Conservation (phyloP, 345 rosid genomes). For the Eucalyptus tenuipes region DNA sequence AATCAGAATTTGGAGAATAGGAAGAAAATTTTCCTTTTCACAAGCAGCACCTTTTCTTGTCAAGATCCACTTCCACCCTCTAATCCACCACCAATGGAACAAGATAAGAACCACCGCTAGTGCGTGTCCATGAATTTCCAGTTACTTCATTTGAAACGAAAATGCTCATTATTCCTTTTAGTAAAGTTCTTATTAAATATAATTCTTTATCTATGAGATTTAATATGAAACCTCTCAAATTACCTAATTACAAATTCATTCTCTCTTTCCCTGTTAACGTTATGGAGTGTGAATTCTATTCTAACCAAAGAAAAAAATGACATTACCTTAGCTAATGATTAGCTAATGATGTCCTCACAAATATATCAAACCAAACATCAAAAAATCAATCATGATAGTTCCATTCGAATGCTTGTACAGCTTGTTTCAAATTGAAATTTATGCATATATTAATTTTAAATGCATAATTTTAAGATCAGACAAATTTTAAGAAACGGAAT, state of each 20-base stretch:
- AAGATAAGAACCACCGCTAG: background rate
- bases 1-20: background rate
- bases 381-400: background rate
- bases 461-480: too few relatives aligned
- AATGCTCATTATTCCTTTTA: too few relatives aligned
- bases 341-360: fast-evolving
- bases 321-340: fast-evolving
- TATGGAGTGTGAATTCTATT: background rate
- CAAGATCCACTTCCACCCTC: background rate
- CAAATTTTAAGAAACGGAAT: too few relatives aligned
- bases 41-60: background rate
- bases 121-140: background rate
- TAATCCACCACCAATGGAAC: background rate
- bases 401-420: fast-evolving
- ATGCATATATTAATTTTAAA: too few relatives aligned
- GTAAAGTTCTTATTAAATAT: background rate
- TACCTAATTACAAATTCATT: background rate
- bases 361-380: background rate
- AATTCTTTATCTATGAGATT: too few relatives aligned
- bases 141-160: too few relatives aligned
- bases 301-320: too few relatives aligned
- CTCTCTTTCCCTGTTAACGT: background rate
- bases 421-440: fast-evolving
- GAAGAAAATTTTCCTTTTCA: background rate
- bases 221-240: background rate